Percentiles rank a stretch among this genome's conserved stretches.
Evolutionary conservation across 2,329 filamentous ascomycete genomes (phyloP).

Genomic region (Ploettnerulaceae sp.): DNA sequence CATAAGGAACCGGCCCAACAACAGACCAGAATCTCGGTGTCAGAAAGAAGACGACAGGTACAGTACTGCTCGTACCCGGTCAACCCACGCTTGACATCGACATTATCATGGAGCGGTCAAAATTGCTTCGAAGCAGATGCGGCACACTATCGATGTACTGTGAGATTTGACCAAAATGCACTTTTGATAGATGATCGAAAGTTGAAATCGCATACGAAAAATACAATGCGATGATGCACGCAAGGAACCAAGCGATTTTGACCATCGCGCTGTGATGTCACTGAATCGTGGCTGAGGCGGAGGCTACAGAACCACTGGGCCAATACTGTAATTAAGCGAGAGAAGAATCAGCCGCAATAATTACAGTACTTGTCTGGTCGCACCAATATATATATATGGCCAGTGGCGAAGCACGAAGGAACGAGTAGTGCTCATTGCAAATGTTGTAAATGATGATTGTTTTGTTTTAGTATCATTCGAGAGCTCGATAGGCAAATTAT

Average conservation of each 20-base stretch:
- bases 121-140: not conserved
- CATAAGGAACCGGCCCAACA: constrained; percentile 13
- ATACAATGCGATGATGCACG: no score
- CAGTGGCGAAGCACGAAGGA: no score
- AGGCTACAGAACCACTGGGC: not conserved
- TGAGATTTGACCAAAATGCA: not conserved
- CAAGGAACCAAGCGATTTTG: no score
- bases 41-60: constrained; percentile 4
- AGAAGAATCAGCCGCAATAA: no score
- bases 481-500: no score
- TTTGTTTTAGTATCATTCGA: no score
- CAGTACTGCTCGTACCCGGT: not conserved
- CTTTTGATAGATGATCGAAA: not conserved
- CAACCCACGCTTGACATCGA: not conserved
- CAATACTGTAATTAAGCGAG: not conserved
- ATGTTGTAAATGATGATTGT: no score
- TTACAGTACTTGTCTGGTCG: no score
- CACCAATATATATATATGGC: no score
- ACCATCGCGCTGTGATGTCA: no score
- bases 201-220: not conserved
- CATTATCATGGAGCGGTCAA: constrained; percentile 3
- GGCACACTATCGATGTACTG: not conserved
- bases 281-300: not conserved
- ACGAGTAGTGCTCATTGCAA: no score
- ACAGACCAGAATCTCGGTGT: constrained; percentile 16